Base-by-base conservation (phyloP, 148 eudicot genomes). In the Rhododendron kiyosumense region DNA sequence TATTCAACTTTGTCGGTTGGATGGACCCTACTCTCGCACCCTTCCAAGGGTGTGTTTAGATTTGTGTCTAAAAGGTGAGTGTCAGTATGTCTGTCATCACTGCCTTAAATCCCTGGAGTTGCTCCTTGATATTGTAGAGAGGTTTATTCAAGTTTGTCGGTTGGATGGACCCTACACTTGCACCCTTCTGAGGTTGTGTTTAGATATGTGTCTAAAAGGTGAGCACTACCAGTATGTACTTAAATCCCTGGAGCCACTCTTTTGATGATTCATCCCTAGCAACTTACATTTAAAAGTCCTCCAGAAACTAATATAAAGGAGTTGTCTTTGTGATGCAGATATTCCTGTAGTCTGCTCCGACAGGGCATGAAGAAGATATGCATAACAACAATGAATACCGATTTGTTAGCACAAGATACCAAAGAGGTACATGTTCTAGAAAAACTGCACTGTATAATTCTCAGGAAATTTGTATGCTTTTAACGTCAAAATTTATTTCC, bases 351-450 rank as follows among this genome's bases (percentile, higher is more conserved):
- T 91, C 92, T 94, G 79, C 95, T 94, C 79, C 93, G 96, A 49
- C 95, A 92, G 84, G 95, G 96, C 87, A 94, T 94, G 96, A 94
- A 89, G 85, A 95, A 94, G 89, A 94, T 94, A 85, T 93, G 93
- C 80, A 88, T 94, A 90, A 79, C 95, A 45, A 81, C 90, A 32
- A 49, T 87, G 22, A 89, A 88, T 45, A 22, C 84, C 26, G 95
- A 91, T 48, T 86, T 54, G 81, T 32, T 87, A 76, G 88, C 79
- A 57, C 85, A 88, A 83, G 95, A 93, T 83, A 87, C 93, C 83
- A 92, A 91, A 88, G 90, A 93, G 96, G 96, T 94, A 89, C n/a
- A 59, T 78, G 26, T 85, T 88, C 46, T 48, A 82, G 49, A 81
- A 84, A 74, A 82, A 86, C 67, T 7, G 18, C 76, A 10, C 12